Base-by-base conservation (phyloP, 495 filamentous ascomycete genomes). In the Penicillium flavigenum region DNA sequence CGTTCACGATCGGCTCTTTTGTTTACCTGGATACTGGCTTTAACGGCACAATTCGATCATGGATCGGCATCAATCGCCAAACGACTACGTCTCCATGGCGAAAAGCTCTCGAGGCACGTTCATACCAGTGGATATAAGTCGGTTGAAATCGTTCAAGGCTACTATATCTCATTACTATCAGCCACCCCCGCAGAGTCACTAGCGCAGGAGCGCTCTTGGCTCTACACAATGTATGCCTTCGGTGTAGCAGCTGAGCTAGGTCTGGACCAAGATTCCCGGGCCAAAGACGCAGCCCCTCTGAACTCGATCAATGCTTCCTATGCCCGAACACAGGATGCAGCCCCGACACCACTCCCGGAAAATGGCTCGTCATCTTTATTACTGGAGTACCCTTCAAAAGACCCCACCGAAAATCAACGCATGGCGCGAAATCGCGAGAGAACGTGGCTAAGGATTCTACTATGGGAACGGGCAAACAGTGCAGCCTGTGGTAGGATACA, bases 1-100 rank as follows among this genome's bases (percentile, higher is more conserved):
- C 81, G 83, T 27, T 77, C 72, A 20, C 79, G 79, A 43, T 88
- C 85, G 1, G 77, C 81, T 6, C 83, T 87, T 45, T 66, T 88
- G 4, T 85, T 87, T 56, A 87, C 85, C 5, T 86, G 84, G 24
- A 82, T 88, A 53, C 71, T 81, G 29, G 79, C 84, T 16, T 78
- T 83, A 6, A 84, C 84, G 0, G 78, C 85, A 5, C 73, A 86
- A 5, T 88, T 87, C 58, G 76, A 84, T 26, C 77, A 80, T 16
- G 69, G 71, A 1, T 73, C 80, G 17, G 79, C 75, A 9, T 75
- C 83, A 6, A 63, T 88, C 9, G 83, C 81, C 5, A 83, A 77
- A 39, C 66, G 83, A 31, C 73, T 88, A 8, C 79, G 79, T 1
- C 74, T 78, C 43, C 85, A 87, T 64, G 81, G 82, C 51, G 84